Base-by-base conservation (phyloP, 2,329 filamentous ascomycete species). In the Curvularia lunata region DNA sequence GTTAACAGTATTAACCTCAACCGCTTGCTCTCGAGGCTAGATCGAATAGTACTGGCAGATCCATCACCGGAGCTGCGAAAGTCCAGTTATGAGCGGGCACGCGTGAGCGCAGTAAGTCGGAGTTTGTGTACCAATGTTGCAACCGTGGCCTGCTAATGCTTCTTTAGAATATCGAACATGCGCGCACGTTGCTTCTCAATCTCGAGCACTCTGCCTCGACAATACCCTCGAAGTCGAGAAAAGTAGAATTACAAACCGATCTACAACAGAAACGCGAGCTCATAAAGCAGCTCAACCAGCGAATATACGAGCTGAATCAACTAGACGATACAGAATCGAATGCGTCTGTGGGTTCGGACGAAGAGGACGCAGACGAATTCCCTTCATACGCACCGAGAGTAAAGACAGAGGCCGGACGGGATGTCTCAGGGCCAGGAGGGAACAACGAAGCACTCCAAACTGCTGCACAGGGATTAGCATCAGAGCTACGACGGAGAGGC, bases 151-250 rank as follows among this genome's bases (percentile, higher is more conserved):
- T 41, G n/a, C 62, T 63, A 16, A 67, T 13, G 9, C 2, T 28
- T 21, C 5, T 8, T 18, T 10, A 91, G 86, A 93, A 92, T 68
- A 80, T 94, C 59, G 85, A 90, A 64, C 86, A 90, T 72, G 90
- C 91, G 19, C 86, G 87, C 40, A 83, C 82, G 0, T 82, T 91
- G 28, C 85, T 93, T 54, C 84, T 88, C 19, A 87, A 84, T 58
- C 83, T 92, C 41, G 91, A 92, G 73, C 89, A 91, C 67, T 86
- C 90, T 65, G 83, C 86, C 5, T 76, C 85, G 13, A 79, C 77
- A n/a, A 53, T 72, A 27, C 61, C 71, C 16, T 71, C 71, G n/a
- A 75, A 75, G 56, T 69, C 72, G 1, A 85, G 84, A 57, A 85
- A 86, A 65, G 81, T 86, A 61, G 84, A 88, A 56, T 73, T 84